Conservation (phyloP, 768 basidiomycete species). For the Punctularia strigosozonata region DNA sequence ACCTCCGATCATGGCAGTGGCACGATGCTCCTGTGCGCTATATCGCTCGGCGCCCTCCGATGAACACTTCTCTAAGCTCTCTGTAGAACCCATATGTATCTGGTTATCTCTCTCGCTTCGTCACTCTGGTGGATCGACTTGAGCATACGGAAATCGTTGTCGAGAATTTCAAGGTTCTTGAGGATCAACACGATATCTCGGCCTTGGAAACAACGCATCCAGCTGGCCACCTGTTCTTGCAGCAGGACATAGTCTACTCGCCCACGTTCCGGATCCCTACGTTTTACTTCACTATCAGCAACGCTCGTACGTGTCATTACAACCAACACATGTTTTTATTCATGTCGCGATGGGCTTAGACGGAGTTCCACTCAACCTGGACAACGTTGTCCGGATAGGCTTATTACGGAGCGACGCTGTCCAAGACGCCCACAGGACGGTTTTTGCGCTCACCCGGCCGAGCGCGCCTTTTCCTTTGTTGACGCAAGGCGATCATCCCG, state of each 20-base stretch:
- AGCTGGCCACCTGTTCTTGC: too few relatives aligned
- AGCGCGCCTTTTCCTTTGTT: conserved; percentile 58
- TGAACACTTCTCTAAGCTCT: too few relatives aligned
- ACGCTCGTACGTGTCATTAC: conserved; percentile 44
- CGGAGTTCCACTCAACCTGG: conserved; percentile 49
- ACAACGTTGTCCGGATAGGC: conserved; percentile 41
- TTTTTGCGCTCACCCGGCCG: conserved; percentile 42
- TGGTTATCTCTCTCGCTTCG: conserved; percentile 19
- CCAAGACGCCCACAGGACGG: conserved; percentile 30
- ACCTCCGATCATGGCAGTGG: conserved; percentile 43
- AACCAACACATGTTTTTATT: too few relatives aligned
- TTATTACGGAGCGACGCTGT: conserved; percentile 45
- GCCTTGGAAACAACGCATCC: too few relatives aligned
- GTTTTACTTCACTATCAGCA: conserved; percentile 69
- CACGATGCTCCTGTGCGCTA: conserved; percentile 43
- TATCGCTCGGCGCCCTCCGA: too few relatives aligned
- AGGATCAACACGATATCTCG: too few relatives aligned
- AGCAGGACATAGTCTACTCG: conserved; percentile 72
- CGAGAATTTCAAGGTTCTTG: too few relatives aligned
- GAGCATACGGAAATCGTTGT: too few relatives aligned
- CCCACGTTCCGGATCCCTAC: conserved; percentile 72
- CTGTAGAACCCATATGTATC: too few relatives aligned
- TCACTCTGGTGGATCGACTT: too few relatives aligned
- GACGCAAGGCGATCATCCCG: conserved; percentile 83
- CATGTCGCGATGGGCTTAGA: too few relatives aligned